Base-by-base conservation (phyloP, 495 filamentous ascomycete species). In the Oidiodendron maius region DNA sequence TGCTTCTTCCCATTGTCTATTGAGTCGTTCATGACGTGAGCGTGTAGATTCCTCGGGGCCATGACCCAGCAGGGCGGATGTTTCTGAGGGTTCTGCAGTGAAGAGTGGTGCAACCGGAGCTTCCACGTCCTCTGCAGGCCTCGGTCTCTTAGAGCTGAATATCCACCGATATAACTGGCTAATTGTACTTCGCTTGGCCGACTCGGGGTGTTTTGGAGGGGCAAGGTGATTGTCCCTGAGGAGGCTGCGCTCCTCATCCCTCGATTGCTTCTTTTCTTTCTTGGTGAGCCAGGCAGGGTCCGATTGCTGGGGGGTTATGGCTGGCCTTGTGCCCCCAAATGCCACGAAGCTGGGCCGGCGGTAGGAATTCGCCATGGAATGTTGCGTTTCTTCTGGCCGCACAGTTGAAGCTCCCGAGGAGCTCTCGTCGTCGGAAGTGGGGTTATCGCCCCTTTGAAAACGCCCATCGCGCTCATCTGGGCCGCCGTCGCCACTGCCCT, bases 181-280 rank as follows among this genome's bases (percentile, higher is more conserved):
- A 3, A 58, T 30, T 18, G 35, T 24, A 30, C 44, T 51, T 17
- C 50, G 32, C 12, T 52, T 43, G 16, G 40, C 16, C 3, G 42
- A 40, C 13, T 52, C 40, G 4, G 68, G 65, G 57, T 82, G 77
- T 53, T 84, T 83, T 13, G 82, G 77, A 6, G 80, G 75, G 12
- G 89, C 75, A 47, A 93, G 61, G 57, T 84, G 70, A 58, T 91
- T 93, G 57, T 95, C 89, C 42, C 83, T 71, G 22, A 95, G 63
- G 35, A 96, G 65, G 48, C 82, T 80, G 44, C 84, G 71, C 64
- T 93, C 89, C 40, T 90, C 86, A 20, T 78, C 67, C n/a, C 53
- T 52, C 4, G 40, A 44, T 25, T 60, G 53, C 34, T 57, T 60
- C 48, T 50, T 57, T 24, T 91, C 86, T 22, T 74, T 71, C 40